phyloP scores from a whole-genome alignment of 164 flowering plant genomes.

The Cinnamomum micranthum region DNA sequence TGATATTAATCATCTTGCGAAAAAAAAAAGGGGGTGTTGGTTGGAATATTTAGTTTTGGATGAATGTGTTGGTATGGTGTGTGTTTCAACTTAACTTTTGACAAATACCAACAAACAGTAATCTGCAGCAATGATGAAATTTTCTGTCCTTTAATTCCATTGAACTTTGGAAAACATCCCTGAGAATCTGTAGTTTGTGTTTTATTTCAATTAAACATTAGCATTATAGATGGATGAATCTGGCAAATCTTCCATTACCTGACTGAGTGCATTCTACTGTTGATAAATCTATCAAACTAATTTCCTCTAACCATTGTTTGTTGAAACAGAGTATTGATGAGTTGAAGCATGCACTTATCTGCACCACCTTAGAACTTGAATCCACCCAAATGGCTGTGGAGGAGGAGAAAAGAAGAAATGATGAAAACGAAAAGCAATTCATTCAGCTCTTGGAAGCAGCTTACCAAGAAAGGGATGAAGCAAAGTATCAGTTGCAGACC shows the following conservation, averaged over 20 bases:
- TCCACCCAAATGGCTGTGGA: slow-evolving; percentile 42
- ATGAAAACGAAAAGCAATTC: slow-evolving; percentile 38
- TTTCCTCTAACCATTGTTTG: not conserved
- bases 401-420: slow-evolving; percentile 44
- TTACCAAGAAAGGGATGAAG: slow-evolving; percentile 72
- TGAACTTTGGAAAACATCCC: not conserved
- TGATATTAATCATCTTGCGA: not conserved
- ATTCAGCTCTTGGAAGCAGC: slow-evolving; percentile 42
- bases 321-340: slow-evolving; percentile 45
- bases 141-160: not conserved
- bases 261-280: not conserved
- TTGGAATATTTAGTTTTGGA: not conserved
- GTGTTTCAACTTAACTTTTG: not conserved
- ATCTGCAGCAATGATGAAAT: not conserved
- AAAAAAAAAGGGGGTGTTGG: not conserved
- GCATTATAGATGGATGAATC: not conserved
- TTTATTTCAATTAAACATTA: not conserved
- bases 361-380: slow-evolving; percentile 47
- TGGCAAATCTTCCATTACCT: not conserved
- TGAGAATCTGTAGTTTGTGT: not conserved
- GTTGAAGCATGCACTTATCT: slow-evolving; percentile 47
- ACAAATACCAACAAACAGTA: not conserved
- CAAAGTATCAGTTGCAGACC: slow-evolving; percentile 48
- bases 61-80: too few relatives aligned
- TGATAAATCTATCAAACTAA: not conserved